Conservation (phyloP, 371 early-diverging fungal species). For the Mucor mucedo region DNA sequence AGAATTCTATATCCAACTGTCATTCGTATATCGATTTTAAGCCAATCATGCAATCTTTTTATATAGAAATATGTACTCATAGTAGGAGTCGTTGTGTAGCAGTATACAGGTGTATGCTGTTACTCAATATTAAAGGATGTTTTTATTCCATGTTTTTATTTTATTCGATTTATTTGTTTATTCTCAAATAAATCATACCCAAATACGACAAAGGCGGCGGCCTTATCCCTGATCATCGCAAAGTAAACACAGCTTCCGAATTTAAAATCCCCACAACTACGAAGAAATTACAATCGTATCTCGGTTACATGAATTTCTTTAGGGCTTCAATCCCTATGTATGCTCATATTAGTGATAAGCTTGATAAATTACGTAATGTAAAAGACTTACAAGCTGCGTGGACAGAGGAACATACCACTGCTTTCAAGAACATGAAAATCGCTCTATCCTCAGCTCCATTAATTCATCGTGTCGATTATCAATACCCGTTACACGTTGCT, state of each 20-base stretch:
- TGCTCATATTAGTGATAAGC: background rate
- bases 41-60: no score
- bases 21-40: no score
- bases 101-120: no score
- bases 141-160: no score
- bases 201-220: background rate
- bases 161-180: no score
- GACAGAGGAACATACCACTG: slow-evolving; percentile 2
- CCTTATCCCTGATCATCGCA: slow-evolving; percentile 4
- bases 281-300: background rate
- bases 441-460: background rate
- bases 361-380: background rate
- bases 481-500: slow-evolving; percentile 10
- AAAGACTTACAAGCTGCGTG: background rate
- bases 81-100: no score
- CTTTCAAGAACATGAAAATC: slow-evolving; percentile 5
- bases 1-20: no score
- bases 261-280: slow-evolving; percentile 2
- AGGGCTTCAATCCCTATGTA: slow-evolving; percentile 3
- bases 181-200: no score
- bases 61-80: no score
- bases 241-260: background rate
- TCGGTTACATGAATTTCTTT: slow-evolving; percentile 13
- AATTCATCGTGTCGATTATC: slow-evolving; percentile 3
- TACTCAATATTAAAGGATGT: no score